Evolutionary conservation across 1,139 yeast genomes (phyloP).

Genomic region (Suhomyces taliae): DNA sequence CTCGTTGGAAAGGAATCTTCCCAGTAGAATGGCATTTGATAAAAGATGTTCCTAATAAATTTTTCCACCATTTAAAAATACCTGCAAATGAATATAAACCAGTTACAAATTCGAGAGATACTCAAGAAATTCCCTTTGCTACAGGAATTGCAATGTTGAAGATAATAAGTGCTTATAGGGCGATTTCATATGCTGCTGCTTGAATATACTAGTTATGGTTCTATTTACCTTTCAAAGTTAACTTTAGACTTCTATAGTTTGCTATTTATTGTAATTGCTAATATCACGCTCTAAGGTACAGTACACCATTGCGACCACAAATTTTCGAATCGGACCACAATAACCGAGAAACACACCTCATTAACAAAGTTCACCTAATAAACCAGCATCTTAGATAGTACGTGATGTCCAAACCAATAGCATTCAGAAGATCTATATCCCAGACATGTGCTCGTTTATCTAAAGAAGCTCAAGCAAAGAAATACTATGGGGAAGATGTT

Average conservation of each 20-base stretch:
- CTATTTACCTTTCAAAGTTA: too few relatives aligned
- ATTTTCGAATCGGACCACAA: not conserved
- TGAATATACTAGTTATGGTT: too few relatives aligned
- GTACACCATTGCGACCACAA: not conserved
- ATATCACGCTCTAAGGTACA: too few relatives aligned
- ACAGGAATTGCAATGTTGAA: conserved; percentile 51
- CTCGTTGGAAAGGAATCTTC: conserved; percentile 54
- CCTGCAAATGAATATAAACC: conserved; percentile 51
- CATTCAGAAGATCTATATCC: not conserved
- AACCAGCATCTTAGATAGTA: too few relatives aligned
- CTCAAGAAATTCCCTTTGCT: conserved; percentile 50
- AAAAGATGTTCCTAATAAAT: conserved; percentile 51
- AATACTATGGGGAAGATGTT: conserved; percentile 24
- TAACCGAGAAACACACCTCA: not conserved
- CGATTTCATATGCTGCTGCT: not conserved
- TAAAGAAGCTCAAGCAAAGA: conserved; percentile 17
- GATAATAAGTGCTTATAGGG: conserved; percentile 28
- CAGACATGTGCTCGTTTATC: conserved; percentile 1
- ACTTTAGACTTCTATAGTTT: too few relatives aligned
- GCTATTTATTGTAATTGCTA: too few relatives aligned
- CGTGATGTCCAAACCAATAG: not conserved
- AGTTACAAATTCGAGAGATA: conserved; percentile 60
- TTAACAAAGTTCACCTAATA: not conserved
- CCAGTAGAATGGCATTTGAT: conserved; percentile 53
- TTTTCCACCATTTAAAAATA: conserved; percentile 44